These are phyloP conservation scores for Dissophora globulifera DNA, from an alignment of 192 early-diverging fungal genomes.

Conservation along the genomic window DNA sequence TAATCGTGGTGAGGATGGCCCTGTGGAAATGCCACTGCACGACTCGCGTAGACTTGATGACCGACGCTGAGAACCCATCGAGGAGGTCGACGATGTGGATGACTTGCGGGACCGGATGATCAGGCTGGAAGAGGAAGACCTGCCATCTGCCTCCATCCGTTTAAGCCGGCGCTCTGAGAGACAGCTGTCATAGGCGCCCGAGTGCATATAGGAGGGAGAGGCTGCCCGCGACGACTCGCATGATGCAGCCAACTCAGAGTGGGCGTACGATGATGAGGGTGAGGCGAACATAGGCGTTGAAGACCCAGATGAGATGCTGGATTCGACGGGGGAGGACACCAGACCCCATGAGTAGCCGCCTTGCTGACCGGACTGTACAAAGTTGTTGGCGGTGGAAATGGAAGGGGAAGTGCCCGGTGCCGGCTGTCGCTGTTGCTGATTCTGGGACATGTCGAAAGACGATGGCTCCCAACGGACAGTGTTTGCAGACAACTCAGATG, in stretches of 20 bases:
- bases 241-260: slow-evolving; percentile 31
- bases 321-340: slow-evolving; percentile 41
- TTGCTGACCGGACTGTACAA: slow-evolving; percentile 23
- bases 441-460: background rate
- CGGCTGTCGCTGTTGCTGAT: background rate
- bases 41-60: slow-evolving; percentile 13
- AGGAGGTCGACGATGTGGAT: slow-evolving; percentile 42
- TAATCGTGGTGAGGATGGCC: background rate
- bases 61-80: slow-evolving; percentile 23
- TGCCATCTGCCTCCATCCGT: slow-evolving; percentile 4
- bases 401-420: slow-evolving; percentile 17
- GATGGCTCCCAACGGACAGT: slow-evolving; percentile 5
- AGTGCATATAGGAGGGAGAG: slow-evolving; percentile 11
- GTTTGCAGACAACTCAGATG: background rate
- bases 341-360: slow-evolving; percentile 38
- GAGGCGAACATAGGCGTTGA: slow-evolving; percentile 38
- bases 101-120: slow-evolving; percentile 43
- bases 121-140: slow-evolving; percentile 3
- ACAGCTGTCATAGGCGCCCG: slow-evolving; percentile 10
- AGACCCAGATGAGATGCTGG: slow-evolving; percentile 34
- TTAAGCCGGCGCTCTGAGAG: slow-evolving; percentile 21
- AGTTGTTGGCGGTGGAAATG: slow-evolving; percentile 31
- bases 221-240: slow-evolving; percentile 37
- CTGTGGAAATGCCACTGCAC: background rate
- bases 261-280: slow-evolving; percentile 31